These are phyloP conservation scores for Globisporangium cylindrosporum DNA, from an alignment of 352 stramenopile genomes.

Conservation along the genomic window DNA sequence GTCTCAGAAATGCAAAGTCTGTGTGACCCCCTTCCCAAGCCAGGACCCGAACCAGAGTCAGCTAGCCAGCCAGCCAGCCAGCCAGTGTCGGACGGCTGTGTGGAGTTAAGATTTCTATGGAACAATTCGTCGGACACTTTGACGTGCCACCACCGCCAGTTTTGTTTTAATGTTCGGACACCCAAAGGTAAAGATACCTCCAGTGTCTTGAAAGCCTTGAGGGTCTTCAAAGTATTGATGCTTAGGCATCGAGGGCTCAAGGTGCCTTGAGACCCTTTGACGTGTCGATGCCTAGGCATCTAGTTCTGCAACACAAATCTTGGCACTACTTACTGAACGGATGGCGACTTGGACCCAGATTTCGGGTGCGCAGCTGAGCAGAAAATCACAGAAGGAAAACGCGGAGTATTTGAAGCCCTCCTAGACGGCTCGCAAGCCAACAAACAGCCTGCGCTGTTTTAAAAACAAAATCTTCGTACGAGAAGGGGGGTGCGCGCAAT, in stretches of 20 bases:
- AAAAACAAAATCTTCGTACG: background rate
- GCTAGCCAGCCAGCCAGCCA: too few species aligned
- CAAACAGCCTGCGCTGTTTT: background rate
- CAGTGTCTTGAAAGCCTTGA: too few species aligned
- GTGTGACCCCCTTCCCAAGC: background rate
- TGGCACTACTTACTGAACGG: background rate
- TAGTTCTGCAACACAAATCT: background rate
- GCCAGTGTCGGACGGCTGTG: background rate
- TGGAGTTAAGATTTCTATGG: background rate
- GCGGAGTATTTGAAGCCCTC: background rate
- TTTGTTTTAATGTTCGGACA: constrained; percentile 3
- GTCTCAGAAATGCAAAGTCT: background rate
- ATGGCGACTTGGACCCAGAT: background rate
- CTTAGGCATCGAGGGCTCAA: too few species aligned
- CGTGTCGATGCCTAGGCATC: too few species aligned
- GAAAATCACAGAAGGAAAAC: background rate
- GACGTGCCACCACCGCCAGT: background rate
- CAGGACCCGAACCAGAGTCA: background rate
- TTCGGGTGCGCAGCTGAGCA: background rate
- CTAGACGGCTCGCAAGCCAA: background rate
- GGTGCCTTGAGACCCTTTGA: too few species aligned
- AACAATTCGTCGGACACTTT: background rate
- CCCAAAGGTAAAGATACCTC: background rate
- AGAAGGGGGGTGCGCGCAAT: background rate
- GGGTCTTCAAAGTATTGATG: background rate